Conservation (phyloP, 768 basidiomycete species). For the Trametes gibbosa region DNA sequence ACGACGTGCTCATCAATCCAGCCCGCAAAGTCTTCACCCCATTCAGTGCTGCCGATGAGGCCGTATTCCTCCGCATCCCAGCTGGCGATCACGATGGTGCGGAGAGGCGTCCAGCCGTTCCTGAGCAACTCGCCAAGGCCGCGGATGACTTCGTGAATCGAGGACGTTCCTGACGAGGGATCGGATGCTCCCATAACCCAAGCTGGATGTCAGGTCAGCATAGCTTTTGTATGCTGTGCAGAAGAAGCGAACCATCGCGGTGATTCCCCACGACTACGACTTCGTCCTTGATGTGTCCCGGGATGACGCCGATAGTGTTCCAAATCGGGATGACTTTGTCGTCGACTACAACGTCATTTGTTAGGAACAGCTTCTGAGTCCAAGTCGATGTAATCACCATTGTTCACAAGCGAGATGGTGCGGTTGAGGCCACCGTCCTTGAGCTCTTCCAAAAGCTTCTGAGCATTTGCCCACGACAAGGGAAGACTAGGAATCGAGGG, state of each 20-base stretch:
- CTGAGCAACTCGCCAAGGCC: slow-evolving; percentile 67
- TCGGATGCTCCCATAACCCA: slow-evolving; percentile 84
- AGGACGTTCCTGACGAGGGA: slow-evolving; percentile 77
- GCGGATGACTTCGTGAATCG: slow-evolving; percentile 72
- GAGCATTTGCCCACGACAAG: slow-evolving; percentile 82
- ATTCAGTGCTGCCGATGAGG: slow-evolving; percentile 86
- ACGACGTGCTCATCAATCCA: slow-evolving; percentile 82
- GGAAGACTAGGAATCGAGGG: slow-evolving; percentile 86
- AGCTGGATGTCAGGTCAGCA: slow-evolving; percentile 29
- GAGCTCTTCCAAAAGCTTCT: slow-evolving; percentile 50
- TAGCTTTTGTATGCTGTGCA: neutral
- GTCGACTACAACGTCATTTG: slow-evolving; percentile 46
- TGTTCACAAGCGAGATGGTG: slow-evolving; percentile 55
- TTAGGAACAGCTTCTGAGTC: neutral
- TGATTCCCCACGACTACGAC: slow-evolving; percentile 87
- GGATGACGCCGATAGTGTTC: slow-evolving; percentile 84
- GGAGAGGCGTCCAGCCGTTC: slow-evolving; percentile 80
- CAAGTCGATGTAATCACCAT: slow-evolving; percentile 34
- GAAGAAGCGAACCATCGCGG: slow-evolving; percentile 60
- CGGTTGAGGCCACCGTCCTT: slow-evolving; percentile 42
- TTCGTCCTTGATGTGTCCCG: slow-evolving; percentile 81
- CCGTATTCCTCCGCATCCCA: slow-evolving; percentile 84
- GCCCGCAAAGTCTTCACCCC: slow-evolving; percentile 85
- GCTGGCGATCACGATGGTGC: slow-evolving; percentile 72
- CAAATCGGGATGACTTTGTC: slow-evolving; percentile 84